Conservation (phyloP, 179 eudicot genomes). For the Sideroxylon spinosum region DNA sequence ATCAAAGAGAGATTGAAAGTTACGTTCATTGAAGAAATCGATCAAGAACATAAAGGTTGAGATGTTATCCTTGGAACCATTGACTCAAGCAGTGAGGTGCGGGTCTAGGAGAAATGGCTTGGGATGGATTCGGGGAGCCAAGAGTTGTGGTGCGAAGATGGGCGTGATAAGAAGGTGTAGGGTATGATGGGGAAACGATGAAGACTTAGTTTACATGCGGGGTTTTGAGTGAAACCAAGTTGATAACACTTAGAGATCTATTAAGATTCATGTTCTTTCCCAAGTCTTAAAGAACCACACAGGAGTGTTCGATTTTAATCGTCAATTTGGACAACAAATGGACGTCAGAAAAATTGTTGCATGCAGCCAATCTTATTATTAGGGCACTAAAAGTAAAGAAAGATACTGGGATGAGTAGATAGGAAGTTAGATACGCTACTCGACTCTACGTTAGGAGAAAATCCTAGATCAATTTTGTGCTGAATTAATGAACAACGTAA, state of each 20-base stretch:
- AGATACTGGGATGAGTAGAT: conserved; percentile 63
- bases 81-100: conserved; percentile 55
- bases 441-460: conserved; percentile 78
- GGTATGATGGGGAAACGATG: conserved; percentile 94
- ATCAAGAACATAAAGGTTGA: conserved; percentile 33
- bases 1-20: conserved; percentile 36
- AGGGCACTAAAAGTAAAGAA: conserved; percentile 53
- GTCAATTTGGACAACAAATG: too few species aligned
- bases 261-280: conserved; percentile 66
- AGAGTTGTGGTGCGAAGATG: conserved; percentile 54
- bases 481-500: conserved; percentile 74
- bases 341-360: too few species aligned
- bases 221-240: conserved; percentile 38
- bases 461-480: conserved; percentile 74
- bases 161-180: conserved; percentile 61
- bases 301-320: conserved; percentile 63
- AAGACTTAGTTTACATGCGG: too few species aligned
- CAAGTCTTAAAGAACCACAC: too few species aligned
- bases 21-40: conserved; percentile 31
- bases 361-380: too few species aligned
- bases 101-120: conserved; percentile 28
- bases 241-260: conserved; percentile 60
- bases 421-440: conserved; percentile 83
- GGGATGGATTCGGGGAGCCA: conserved; percentile 34
- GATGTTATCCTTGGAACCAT: conserved; percentile 56